These are phyloP conservation scores for Rubia peregrina DNA, from an alignment of 305 asterid species.

Conservation along the genomic window DNA sequence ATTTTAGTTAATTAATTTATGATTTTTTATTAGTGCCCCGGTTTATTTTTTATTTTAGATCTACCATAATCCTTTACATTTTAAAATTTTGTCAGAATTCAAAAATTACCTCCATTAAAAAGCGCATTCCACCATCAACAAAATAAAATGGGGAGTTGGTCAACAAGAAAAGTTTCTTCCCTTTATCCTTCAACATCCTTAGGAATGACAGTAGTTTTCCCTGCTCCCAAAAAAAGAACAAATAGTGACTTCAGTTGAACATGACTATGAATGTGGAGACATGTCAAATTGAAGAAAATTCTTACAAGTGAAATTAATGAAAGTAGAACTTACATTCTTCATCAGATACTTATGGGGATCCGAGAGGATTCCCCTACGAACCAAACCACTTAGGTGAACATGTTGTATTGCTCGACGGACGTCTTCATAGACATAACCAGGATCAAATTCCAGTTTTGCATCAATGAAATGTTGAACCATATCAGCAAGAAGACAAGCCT, in stretches of 20 bases:
- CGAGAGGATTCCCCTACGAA: slow-evolving; percentile 73
- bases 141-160: slow-evolving; percentile 91
- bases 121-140: slow-evolving; percentile 97
- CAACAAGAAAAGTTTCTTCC: slow-evolving; percentile 87
- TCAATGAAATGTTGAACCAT: slow-evolving; percentile 94
- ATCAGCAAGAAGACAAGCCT: slow-evolving; percentile 98
- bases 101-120: slow-evolving; percentile 68
- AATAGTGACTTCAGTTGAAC: slow-evolving; percentile 5
- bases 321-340: slow-evolving; percentile 56
- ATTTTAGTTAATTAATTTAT: too few relatives aligned
- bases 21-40: too few relatives aligned
- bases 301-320: not conserved
- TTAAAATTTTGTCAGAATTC: too few relatives aligned
- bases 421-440: slow-evolving; percentile 88
- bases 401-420: slow-evolving; percentile 86
- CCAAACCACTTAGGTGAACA: slow-evolving; percentile 85
- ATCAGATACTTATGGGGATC: slow-evolving; percentile 79
- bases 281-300: not conserved
- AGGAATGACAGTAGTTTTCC: slow-evolving; percentile 64
- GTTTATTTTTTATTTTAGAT: too few relatives aligned
- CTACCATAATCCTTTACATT: too few relatives aligned
- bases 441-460: slow-evolving; percentile 88
- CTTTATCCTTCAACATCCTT: slow-evolving; percentile 77
- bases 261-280: not conserved
- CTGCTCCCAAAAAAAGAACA: slow-evolving; percentile 31